Evolutionary conservation across 805 yeast species (phyloP), one percentile per base, ranked within the genome.

Genomic region (Middelhovenomyces tepae): DNA sequence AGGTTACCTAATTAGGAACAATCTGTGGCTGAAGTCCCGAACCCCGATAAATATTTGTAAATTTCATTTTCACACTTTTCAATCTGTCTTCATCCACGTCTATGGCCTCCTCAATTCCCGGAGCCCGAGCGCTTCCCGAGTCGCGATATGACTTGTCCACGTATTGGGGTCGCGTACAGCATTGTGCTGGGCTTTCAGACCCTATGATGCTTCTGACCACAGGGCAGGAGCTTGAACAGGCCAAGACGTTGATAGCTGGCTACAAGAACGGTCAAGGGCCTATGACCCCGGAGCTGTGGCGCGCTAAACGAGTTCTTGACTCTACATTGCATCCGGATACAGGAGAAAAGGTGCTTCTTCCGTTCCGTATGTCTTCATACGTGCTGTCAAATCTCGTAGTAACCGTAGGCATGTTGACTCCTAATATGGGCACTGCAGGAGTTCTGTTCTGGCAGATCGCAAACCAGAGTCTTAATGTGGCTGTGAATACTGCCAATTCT

Each of bases 361-460:
- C 99, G 2, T 91, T 91, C 61, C 73, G 99, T 60, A 91, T 91
- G 99, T 85, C 95, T 16, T 79, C 89, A 20, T 85, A 91, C 62
- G 99, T 91, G 11, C 64, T 91, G 34, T 84, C 95, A 7, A 91
- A 91, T 57, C 62, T 91, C 58, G 89, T 89, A 15, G 97, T 91
- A 31, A 89, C 97, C 4, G 89, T 81, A 3, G 99, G 99, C 44
- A 91, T 91, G 99, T 70, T 91, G 44, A 89, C 96, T 1, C 99
- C 99, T 5, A 81, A 82, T 36, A 58, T 91, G 52, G 93, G 94
- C 7, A 75, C 86, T 7, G 74, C 71, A 0, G 99, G 98, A 23
- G 89, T 97, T 0, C 54, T 86, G 15, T 89, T 91, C 60, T 91
- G 98, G 99, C 99, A 91, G 62, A 74, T 91, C 55, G 94, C 96